Percentiles rank a stretch among this genome's conserved stretches.
These are phyloP conservation scores for Tulasnella sp. DNA, from an alignment of 768 basidiomycete species.

Conservation along the genomic window DNA sequence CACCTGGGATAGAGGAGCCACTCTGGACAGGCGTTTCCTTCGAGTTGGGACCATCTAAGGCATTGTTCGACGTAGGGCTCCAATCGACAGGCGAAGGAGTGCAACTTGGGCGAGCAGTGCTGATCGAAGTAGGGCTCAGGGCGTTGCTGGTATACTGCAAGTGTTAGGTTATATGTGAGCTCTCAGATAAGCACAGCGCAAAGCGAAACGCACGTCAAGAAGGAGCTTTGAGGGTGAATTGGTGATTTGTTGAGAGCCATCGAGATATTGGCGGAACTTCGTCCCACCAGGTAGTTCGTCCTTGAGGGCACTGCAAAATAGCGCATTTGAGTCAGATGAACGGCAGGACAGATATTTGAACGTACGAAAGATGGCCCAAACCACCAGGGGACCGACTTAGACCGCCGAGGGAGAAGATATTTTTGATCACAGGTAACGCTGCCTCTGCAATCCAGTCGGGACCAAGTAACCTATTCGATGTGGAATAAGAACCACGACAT, in stretches of 20 bases:
- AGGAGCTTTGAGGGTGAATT: neutral
- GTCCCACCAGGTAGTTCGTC: slow-evolving; percentile 3
- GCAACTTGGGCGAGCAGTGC: neutral
- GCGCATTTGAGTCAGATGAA: neutral
- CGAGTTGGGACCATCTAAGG: neutral
- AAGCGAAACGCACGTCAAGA: neutral
- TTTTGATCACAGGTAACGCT: neutral
- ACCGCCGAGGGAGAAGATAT: neutral
- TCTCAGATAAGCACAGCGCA: neutral
- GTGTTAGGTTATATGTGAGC: neutral
- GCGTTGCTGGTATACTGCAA: neutral
- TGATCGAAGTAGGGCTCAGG: neutral
- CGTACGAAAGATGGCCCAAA: slow-evolving; percentile 4
- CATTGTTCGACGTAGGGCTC: neutral
- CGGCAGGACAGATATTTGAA: neutral
- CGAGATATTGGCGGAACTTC: neutral
- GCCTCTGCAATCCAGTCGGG: neutral
- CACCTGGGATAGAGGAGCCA: neutral
- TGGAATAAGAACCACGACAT: neutral
- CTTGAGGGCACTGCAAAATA: neutral
- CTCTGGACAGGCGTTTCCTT: neutral
- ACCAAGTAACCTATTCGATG: neutral
- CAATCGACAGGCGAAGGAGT: neutral
- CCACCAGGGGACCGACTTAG: neutral
- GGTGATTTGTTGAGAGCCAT: neutral